Conservation (phyloP, 1,284 basidiomycete species). For the Leccinum subatratum region DNA sequence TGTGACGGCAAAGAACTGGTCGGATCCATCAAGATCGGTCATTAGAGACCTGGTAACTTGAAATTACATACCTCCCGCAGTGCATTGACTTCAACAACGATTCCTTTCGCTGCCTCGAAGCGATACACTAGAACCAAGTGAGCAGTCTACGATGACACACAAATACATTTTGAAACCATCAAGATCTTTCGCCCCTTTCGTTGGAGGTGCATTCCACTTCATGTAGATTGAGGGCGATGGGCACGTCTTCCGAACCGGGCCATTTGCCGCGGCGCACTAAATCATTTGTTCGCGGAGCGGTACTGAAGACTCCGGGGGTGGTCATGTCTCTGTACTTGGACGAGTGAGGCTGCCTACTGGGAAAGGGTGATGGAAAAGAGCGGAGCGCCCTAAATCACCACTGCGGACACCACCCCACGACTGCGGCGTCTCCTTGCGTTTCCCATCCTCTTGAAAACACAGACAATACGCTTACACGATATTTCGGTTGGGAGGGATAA, state of each 20-base stretch:
- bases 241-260: background rate
- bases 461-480: too few species aligned
- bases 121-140: background rate
- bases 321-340: background rate
- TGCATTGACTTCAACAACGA: background rate
- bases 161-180: background rate
- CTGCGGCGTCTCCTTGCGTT: too few species aligned
- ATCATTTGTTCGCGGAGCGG: background rate
- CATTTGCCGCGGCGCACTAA: background rate
- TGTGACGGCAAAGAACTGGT: conserved; percentile 8
- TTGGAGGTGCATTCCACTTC: background rate
- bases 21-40: background rate
- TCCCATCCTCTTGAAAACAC: too few species aligned
- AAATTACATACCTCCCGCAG: conserved; percentile 3
- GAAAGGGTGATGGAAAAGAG: background rate
- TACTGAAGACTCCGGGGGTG: background rate
- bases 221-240: background rate
- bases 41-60: background rate
- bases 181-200: conserved; percentile 2
- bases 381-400: background rate
- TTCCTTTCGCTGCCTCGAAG: background rate
- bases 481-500: too few species aligned
- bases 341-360: background rate
- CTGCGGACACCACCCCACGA: too few species aligned
- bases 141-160: background rate